Evolutionary conservation across 495 filamentous ascomycete species (phyloP), one percentile per base, ranked within the genome.

Genomic region (Chaetomium cochliodes): DNA sequence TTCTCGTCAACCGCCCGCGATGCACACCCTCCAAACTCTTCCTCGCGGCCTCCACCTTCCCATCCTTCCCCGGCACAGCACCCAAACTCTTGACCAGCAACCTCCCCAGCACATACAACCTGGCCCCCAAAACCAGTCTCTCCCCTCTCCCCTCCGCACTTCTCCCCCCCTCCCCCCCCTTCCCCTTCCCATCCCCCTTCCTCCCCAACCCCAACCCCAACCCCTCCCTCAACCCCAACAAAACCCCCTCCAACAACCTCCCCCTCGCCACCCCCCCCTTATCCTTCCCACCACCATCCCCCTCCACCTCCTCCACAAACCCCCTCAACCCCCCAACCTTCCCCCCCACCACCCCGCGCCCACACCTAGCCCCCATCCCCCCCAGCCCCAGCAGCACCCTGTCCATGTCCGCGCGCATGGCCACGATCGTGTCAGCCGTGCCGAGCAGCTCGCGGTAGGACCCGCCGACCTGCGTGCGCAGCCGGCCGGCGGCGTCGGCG

Each of bases 391-490:
- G 75, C 73, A 97, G 92, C 23, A 92, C 88, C 18, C 82, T 72
- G 56, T 88, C 83, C 76, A 94, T 93, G 65, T 92, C 84, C 13
- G 70, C 76, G 51, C 92, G 88, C 93, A 98, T 97, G 55, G 86
- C 82, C 30, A 97, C 87, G 70, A 98, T 98, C 26, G 87, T 85
- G 72, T 97, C 92, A 33, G 94, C 94, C 0, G 96, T 97, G 53
- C 90, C 90, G 22, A 98, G 86, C 13, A 98, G 86, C 66, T 96
- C 91, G 71, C 94, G 87, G 76, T 98, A 98, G 73, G 91, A 89
- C 62, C 85, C 90, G n/a, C 94, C 96, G 70, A 98, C 94, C 64
- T 96, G 87, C 53, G 89, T 89, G 76, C 94, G 88, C 76, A 98
- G 84, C 71, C 90, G 91, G 72, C 91, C 88, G 70, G 89, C 89